Evolutionary conservation across 2,329 filamentous ascomycete genomes (phyloP).

Genomic region (Monosporascus sp.): DNA sequence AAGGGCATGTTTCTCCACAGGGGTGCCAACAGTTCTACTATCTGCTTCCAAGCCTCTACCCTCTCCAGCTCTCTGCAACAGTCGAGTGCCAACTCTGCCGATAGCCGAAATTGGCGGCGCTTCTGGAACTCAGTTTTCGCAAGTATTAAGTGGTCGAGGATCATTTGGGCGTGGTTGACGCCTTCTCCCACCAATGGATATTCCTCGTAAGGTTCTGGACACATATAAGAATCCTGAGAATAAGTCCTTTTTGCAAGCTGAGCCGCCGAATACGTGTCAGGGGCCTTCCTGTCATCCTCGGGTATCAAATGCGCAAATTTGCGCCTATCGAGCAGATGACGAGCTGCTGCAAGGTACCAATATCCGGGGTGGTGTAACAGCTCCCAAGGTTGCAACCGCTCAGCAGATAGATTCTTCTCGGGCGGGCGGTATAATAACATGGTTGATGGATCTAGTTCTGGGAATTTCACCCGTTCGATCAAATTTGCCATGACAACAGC

Average conservation of each 20-base stretch:
- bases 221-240: slow-evolving; percentile 62
- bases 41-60: slow-evolving; percentile 46
- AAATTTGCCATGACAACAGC: slow-evolving; percentile 57
- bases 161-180: slow-evolving; percentile 50
- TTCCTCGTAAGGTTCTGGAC: slow-evolving; percentile 57
- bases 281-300: slow-evolving; percentile 51
- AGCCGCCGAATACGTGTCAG: slow-evolving; percentile 42
- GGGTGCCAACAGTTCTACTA: slow-evolving; percentile 48
- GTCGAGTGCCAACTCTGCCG: slow-evolving; percentile 52
- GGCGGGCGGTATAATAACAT: slow-evolving; percentile 46
- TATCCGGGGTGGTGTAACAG: slow-evolving; percentile 61
- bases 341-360: slow-evolving; percentile 58
- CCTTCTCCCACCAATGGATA: slow-evolving; percentile 45
- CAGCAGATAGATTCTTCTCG: slow-evolving; percentile 53
- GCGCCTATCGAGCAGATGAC: slow-evolving; percentile 50
- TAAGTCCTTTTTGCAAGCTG: slow-evolving; percentile 46
- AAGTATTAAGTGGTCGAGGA: slow-evolving; percentile 46
- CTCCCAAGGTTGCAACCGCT: slow-evolving; percentile 59
- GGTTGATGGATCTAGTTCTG: slow-evolving; percentile 41
- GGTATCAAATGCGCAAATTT: slow-evolving; percentile 51
- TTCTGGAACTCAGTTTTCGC: slow-evolving; percentile 50
- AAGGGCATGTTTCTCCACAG: slow-evolving; percentile 55
- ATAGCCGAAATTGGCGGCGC: slow-evolving; percentile 46
- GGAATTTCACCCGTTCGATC: slow-evolving; percentile 48
- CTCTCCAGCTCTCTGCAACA: slow-evolving; percentile 51